Evolutionary conservation across 2,329 filamentous ascomycete genomes (phyloP).

Genomic region (Pseudogymnoascus sp.): DNA sequence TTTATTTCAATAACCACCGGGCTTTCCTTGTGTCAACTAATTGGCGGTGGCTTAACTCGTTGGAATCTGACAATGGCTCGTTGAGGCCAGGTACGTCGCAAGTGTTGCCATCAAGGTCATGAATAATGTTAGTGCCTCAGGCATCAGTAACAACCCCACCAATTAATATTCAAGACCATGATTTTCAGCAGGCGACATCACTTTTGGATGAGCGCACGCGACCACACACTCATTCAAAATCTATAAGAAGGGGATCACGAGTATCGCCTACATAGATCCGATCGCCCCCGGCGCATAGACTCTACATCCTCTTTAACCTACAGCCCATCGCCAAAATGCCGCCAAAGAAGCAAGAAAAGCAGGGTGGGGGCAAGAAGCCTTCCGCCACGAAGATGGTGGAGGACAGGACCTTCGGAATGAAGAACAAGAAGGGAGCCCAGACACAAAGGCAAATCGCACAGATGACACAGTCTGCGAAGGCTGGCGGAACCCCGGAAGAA

Average conservation of each 20-base stretch:
- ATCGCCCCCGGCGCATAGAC: background rate
- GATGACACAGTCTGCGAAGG: slow-evolving; percentile 64
- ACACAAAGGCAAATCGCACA: slow-evolving; percentile 88
- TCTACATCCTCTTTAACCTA: background rate
- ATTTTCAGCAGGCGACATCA: slow-evolving; percentile 10
- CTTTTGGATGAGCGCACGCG: slow-evolving; percentile 5
- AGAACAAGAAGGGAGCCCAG: slow-evolving; percentile 94
- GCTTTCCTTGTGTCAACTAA: background rate
- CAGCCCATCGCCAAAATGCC: slow-evolving; percentile 51
- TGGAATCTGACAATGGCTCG: background rate
- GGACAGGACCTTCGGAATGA: slow-evolving; percentile 99
- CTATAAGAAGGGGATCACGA: slow-evolving; percentile 8
- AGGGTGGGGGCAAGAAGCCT: slow-evolving; percentile 48
- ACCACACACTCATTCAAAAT: slow-evolving; percentile 9
- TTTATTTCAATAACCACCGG: background rate
- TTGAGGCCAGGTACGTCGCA: slow-evolving; percentile 10
- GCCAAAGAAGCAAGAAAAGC: slow-evolving; percentile 54
- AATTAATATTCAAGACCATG: slow-evolving; percentile 11
- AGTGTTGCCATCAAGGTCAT: slow-evolving; percentile 6
- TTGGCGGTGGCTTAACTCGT: slow-evolving; percentile 3
- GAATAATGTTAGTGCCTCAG: background rate
- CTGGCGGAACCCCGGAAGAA: slow-evolving; percentile 74
- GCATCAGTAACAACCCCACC: slow-evolving; percentile 6
- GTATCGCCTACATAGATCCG: slow-evolving; percentile 3
- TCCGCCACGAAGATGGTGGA: slow-evolving; percentile 53